phyloP scores from a whole-genome alignment of 23 red algal genomes.

The Gracilaria caudata region DNA sequence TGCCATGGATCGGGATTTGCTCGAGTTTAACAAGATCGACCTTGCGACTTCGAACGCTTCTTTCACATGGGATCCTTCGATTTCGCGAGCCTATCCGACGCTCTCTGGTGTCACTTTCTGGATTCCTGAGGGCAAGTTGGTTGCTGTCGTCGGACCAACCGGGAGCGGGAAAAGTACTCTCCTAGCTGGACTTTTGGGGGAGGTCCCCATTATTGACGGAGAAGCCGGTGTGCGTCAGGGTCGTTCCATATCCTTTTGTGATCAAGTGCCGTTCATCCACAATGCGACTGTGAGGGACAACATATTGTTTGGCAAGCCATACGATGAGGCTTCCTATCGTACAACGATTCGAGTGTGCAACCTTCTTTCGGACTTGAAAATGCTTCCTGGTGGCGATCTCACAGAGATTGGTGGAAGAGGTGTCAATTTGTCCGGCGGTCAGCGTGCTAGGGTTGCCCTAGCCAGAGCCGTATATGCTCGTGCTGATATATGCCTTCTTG shows the following conservation, averaged over 20 bases:
- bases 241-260: conserved; percentile 71
- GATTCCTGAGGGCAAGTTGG: conserved; percentile 66
- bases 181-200: conserved; percentile 68
- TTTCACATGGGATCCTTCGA: conserved; percentile 69
- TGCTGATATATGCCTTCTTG: conserved; percentile 82
- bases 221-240: conserved; percentile 45
- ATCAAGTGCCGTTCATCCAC: conserved; percentile 81
- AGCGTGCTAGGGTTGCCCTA: conserved; percentile 71
- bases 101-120: conserved; percentile 43
- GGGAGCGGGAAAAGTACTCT: conserved; percentile 84
- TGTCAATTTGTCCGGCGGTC: conserved; percentile 80
- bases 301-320: conserved; percentile 78
- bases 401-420: conserved; percentile 83
- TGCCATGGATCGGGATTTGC: conserved; percentile 18
- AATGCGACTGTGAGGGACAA: conserved; percentile 84
- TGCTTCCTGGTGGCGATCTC: conserved; percentile 77
- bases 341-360: conserved; percentile 36
- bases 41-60: conserved; percentile 43
- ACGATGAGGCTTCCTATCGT: conserved; percentile 52
- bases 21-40: conserved; percentile 30
- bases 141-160: conserved; percentile 73
- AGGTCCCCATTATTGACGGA: conserved; percentile 64
- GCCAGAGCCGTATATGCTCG: conserved; percentile 83
- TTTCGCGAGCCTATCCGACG: conserved; percentile 11
- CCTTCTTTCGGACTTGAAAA: conserved; percentile 67